phyloP scores from a whole-genome alignment of 2,329 filamentous ascomycete genomes.

The Sarocladium oryzae region DNA sequence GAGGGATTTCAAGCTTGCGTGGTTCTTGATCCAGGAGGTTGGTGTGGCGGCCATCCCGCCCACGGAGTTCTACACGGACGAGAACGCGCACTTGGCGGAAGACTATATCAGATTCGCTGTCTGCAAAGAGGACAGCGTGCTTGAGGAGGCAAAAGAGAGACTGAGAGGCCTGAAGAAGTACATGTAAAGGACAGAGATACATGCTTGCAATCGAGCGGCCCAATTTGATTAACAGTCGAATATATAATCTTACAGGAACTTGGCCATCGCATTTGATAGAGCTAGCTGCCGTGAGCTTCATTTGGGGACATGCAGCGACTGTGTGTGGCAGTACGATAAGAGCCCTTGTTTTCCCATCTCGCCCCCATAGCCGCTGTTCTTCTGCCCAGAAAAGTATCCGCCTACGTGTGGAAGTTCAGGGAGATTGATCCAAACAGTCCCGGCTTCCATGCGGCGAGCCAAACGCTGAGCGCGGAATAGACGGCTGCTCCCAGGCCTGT shows the following conservation, averaged over 20 bases:
- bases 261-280: no score
- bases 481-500: slow-evolving; percentile 48
- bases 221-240: not conserved
- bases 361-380: slow-evolving; percentile 12
- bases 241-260: not conserved
- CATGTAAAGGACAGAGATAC: slow-evolving; percentile 34
- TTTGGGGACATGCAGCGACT: slow-evolving; percentile 1
- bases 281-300: not conserved
- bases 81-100: slow-evolving; percentile 77
- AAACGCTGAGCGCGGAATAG: slow-evolving; percentile 46
- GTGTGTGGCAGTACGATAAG: not conserved
- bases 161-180: slow-evolving; percentile 68
- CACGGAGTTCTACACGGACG: slow-evolving; percentile 90
- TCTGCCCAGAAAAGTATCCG: slow-evolving; percentile 4
- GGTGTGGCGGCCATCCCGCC: slow-evolving; percentile 94
- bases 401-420: not conserved
- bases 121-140: slow-evolving; percentile 85
- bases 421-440: slow-evolving; percentile 50
- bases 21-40: slow-evolving; percentile 95
- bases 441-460: slow-evolving; percentile 46
- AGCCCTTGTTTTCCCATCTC: slow-evolving; percentile 5
- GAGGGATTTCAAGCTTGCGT: slow-evolving; percentile 87
- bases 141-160: slow-evolving; percentile 72
- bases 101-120: slow-evolving; percentile 94
- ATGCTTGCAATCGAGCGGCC: not conserved